These are phyloP conservation scores for Tremellales sp. DNA, from an alignment of 1,284 basidiomycete species.

Conservation along the genomic window DNA sequence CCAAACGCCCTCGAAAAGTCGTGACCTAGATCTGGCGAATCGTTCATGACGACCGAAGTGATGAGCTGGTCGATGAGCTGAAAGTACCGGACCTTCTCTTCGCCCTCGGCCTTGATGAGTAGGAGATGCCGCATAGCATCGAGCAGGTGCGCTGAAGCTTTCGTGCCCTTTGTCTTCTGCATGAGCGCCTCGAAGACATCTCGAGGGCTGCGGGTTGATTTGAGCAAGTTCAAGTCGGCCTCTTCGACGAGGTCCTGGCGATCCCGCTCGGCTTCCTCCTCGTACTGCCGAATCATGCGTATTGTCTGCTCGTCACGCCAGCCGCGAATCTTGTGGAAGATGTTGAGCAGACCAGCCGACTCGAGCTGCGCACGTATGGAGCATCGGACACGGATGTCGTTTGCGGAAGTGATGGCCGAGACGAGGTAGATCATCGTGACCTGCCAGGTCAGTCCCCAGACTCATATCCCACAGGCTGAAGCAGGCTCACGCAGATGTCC, in stretches of 20 bases:
- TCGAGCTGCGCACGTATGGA: slow-evolving; percentile 69
- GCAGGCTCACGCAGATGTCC: slow-evolving; percentile 37
- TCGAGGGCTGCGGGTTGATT: slow-evolving; percentile 72
- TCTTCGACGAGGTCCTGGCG: slow-evolving; percentile 71
- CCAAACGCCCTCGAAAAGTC: slow-evolving; percentile 83
- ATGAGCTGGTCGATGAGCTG: slow-evolving; percentile 92
- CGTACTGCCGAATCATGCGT: slow-evolving; percentile 64
- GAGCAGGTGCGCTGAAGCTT: slow-evolving; percentile 80
- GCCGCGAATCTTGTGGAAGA: slow-evolving; percentile 66
- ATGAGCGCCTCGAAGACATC: slow-evolving; percentile 83
- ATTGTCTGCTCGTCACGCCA: slow-evolving; percentile 62
- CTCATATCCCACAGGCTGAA: neutral
- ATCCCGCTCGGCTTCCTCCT: slow-evolving; percentile 69
- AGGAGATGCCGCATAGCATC: slow-evolving; percentile 90
- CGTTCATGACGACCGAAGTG: slow-evolving; percentile 85
- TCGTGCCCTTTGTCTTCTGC: slow-evolving; percentile 67
- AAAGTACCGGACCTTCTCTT: slow-evolving; percentile 78
- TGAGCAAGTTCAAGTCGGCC: slow-evolving; percentile 70
- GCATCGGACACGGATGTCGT: slow-evolving; percentile 39
- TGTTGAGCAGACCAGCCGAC: slow-evolving; percentile 69
- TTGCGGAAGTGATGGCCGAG: slow-evolving; percentile 23
- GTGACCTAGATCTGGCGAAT: slow-evolving; percentile 62
- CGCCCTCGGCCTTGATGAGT: slow-evolving; percentile 82
- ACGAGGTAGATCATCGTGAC: slow-evolving; percentile 31
- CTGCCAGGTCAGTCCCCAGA: slow-evolving; percentile 7